Evolutionary conservation across 2,329 filamentous ascomycete species (phyloP), one percentile per base, ranked within the genome.

Genomic region (Emydomyces testavorans): DNA sequence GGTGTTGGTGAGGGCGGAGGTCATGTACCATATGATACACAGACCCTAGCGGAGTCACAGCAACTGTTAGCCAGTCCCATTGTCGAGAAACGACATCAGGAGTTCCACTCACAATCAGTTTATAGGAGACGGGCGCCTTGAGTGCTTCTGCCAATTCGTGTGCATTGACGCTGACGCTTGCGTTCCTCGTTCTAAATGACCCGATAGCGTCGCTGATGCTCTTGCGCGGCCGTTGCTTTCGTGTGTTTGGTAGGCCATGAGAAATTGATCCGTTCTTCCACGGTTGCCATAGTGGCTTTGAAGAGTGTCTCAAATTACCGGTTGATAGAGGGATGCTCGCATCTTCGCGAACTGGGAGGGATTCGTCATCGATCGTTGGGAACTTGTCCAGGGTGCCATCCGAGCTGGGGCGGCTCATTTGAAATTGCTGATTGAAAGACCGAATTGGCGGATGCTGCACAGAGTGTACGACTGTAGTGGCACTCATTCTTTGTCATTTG

Each of bases 1-100:
- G 1, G 92, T 95, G 64, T 96, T 98, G 53, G 92, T 95, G 57
- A 96, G 72, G 53, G 93, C 92, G 36, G 90, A 96, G 20, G 89
- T 94, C 64, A 85, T 77, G 71, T 96, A 98, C 92, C 92, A 96
- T 61, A 90, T 69, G 50, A 89, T 70, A 67, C 90, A 96, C 41
- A 95, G 80, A 43, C 77, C 68, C 90, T 95, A 66, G 56, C 57
- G 41, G 55, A 55, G 55, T 48, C 49, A 35, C 35, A 40, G 39
- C 28, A 47, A 32, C 13, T n/a, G 36, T 45, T 24, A 37, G 29
- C 10, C 21, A 4, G 23, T 23, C 16, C 8, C 5, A 15, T 6
- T 13, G 8, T 4, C 15, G 20, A 16, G 18, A 21, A 21, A 34
- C 31, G 35, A 16, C 5, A 34, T 5, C 11, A 39, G 28, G 10